Evolutionary conservation across 2,329 filamentous ascomycete species (phyloP).

Genomic region (Rhinocladiella mackenziei): DNA sequence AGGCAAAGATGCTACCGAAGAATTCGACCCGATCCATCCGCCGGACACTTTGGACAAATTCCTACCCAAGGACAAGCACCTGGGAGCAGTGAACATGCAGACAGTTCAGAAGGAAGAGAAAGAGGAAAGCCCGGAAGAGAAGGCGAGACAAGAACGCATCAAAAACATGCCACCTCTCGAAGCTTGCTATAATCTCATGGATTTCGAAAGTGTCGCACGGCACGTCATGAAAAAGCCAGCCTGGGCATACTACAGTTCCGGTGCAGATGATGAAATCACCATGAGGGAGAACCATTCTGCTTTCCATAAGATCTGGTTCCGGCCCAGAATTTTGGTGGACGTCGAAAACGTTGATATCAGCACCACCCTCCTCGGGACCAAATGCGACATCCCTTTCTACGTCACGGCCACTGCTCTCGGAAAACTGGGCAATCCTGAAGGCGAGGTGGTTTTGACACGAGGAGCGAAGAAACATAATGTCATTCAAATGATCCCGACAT

Average conservation of each 20-base stretch:
- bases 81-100: slow-evolving; percentile 87
- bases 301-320: slow-evolving; percentile 97
- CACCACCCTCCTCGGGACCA: slow-evolving; percentile 90
- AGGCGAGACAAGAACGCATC: slow-evolving; percentile 68
- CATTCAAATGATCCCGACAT: slow-evolving; percentile 96
- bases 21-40: slow-evolving; percentile 84
- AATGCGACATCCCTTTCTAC: slow-evolving; percentile 84
- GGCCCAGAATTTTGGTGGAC: slow-evolving; percentile 81
- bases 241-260: slow-evolving; percentile 97
- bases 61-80: slow-evolving; percentile 77
- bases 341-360: slow-evolving; percentile 81
- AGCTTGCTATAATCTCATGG: slow-evolving; percentile 89
- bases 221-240: slow-evolving; percentile 91
- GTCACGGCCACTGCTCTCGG: slow-evolving; percentile 93
- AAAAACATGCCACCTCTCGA: slow-evolving; percentile 72
- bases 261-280: slow-evolving; percentile 89
- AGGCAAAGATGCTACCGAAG: slow-evolving; percentile 88
- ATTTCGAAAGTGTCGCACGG: slow-evolving; percentile 91
- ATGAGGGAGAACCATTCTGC: slow-evolving; percentile 92
- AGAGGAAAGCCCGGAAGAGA: slow-evolving; percentile 68
- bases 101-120: slow-evolving; percentile 37
- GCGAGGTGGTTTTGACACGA: slow-evolving; percentile 84
- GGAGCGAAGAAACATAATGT: slow-evolving; percentile 82
- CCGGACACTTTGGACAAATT: slow-evolving; percentile 81
- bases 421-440: slow-evolving; percentile 85